Base-by-base conservation (phyloP, 2,329 filamentous ascomycete genomes). In the Oidium heveae region DNA sequence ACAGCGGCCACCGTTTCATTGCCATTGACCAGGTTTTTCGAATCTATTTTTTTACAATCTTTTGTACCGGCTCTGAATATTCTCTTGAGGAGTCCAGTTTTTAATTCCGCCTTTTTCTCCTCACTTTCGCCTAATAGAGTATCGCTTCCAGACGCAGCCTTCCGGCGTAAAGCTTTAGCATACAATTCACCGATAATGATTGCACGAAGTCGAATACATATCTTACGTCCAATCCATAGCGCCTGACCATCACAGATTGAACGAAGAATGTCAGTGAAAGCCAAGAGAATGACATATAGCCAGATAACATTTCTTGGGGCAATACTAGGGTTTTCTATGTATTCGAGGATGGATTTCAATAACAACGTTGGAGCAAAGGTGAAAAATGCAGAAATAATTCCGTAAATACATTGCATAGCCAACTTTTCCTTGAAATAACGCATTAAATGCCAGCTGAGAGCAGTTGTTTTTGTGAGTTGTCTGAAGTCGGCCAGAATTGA, bases 121-220 rank as follows among this genome's bases (percentile, higher is more conserved):
- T 65, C 60, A 54, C 72, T 67, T 9, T 71, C 72, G 34, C 85
- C 84, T 16, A 91, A 71, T 0, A 82, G 73, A 54, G 82, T 80
- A 60, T 96, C 87, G 39, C 74, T 74, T 18, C 80, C 77, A 9
- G 88, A 80, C 22, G 86, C 82, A 18, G 87, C 89, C 68, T 94
- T 94, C 61, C 91, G 81, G 59, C 93, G 80, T 18, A 98, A 74
- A 1, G 91, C 86, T 69, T 98, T 98, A 56, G 87, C 85, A 66
- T 98, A 98, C 50, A 98, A 91, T 64, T 98, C 91, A 55, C 91
- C 91, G 60, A 98, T 86, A 58, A 98, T 87, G 64, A 98, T 91
- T 53, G 91, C 88, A 58, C 89, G 83, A 46, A 96, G 74, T 58
- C 86, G 82, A 62, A 98, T 89, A 68, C 88, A 95, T 58, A 96